A percentile compares a stretch with the other conserved stretches of the same genome.
These are phyloP conservation scores for Boletellus sp. DNA, from an alignment of 768 basidiomycete genomes.

Conservation along the genomic window DNA sequence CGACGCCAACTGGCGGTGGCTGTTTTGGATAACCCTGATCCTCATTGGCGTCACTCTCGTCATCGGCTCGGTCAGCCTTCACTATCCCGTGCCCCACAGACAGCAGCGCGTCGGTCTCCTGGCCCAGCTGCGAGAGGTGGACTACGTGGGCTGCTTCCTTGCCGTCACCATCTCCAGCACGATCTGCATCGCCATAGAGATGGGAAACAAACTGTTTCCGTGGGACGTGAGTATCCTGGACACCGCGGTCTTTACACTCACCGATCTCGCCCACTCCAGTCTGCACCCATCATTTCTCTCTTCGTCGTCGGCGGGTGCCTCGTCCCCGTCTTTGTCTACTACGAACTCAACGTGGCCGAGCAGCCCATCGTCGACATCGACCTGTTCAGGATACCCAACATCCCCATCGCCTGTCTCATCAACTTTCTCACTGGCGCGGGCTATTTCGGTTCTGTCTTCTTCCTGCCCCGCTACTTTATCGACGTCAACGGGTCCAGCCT, in stretches of 20 bases:
- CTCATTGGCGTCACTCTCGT: conserved; percentile 31
- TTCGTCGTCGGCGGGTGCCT: conserved; percentile 31
- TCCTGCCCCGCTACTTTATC: conserved; percentile 39
- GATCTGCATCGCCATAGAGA: conserved; percentile 36
- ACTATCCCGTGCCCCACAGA: conserved; percentile 32
- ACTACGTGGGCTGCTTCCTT: conserved; percentile 30
- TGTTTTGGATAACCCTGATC: conserved; percentile 41
- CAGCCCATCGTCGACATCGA: conserved; percentile 34
- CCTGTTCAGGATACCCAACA: conserved; percentile 33
- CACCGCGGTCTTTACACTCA: neutral
- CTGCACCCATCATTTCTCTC: conserved; percentile 25
- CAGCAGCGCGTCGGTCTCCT: conserved; percentile 31
- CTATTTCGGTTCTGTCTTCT: conserved; percentile 36
- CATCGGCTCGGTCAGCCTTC: conserved; percentile 25
- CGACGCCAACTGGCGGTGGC: conserved; percentile 43
- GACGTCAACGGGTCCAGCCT: conserved; percentile 33
- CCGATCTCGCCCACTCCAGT: conserved; percentile 17
- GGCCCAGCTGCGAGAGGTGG: conserved; percentile 33
- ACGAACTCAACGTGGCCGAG: conserved; percentile 32
- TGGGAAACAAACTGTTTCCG: conserved; percentile 36
- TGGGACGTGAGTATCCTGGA: conserved; percentile 27
- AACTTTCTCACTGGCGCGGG: conserved; percentile 38
- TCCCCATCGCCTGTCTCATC: conserved; percentile 34
- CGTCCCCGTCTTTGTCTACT: conserved; percentile 33
- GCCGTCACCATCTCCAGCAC: conserved; percentile 33